These are phyloP conservation scores for Auriscalpium orientale DNA, from an alignment of 768 basidiomycete species.

Conservation along the genomic window DNA sequence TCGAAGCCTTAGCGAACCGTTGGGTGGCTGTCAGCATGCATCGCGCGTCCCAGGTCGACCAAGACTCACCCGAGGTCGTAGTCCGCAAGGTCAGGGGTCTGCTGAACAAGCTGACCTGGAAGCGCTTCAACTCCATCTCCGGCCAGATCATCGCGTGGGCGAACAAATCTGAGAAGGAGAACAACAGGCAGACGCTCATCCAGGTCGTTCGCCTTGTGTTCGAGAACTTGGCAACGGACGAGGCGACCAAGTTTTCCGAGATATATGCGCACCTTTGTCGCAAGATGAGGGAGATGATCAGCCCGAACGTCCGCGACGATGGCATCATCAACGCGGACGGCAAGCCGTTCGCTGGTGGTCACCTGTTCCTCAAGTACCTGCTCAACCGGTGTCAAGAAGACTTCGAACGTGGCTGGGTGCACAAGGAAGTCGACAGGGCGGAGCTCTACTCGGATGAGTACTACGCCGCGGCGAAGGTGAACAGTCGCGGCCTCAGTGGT, in stretches of 20 bases:
- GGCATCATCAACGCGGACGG: conserved; percentile 75
- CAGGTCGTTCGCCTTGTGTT: conserved; percentile 95
- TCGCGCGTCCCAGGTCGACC: conserved; percentile 29
- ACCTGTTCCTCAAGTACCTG: conserved; percentile 94
- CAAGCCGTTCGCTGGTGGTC: conserved; percentile 86
- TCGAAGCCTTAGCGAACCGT: conserved; percentile 70
- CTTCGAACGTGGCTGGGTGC: conserved; percentile 93
- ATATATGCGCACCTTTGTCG: conserved; percentile 96
- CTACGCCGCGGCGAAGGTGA: conserved; percentile 93
- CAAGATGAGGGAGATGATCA: conserved; percentile 94
- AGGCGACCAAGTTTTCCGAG: conserved; percentile 81
- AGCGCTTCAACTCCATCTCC: conserved; percentile 93
- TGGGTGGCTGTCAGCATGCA: conserved; percentile 54
- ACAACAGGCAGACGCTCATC: conserved; percentile 88
- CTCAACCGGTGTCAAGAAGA: conserved; percentile 96
- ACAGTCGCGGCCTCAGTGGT: conserved; percentile 93
- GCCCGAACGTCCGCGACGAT: conserved; percentile 81
- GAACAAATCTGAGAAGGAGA: conserved; percentile 87
- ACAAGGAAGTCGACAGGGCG: conserved; percentile 73
- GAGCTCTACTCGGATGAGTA: conserved; percentile 93
- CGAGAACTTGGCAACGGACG: conserved; percentile 96
- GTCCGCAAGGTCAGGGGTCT: conserved; percentile 88
- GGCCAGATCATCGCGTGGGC: conserved; percentile 94
- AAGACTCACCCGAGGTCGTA: conserved; percentile 70
- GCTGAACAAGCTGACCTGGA: conserved; percentile 94